Evolutionary conservation across 768 basidiomycete species (phyloP), one percentile per base, ranked within the genome.

Genomic region (Pleurotus ostreatus): DNA sequence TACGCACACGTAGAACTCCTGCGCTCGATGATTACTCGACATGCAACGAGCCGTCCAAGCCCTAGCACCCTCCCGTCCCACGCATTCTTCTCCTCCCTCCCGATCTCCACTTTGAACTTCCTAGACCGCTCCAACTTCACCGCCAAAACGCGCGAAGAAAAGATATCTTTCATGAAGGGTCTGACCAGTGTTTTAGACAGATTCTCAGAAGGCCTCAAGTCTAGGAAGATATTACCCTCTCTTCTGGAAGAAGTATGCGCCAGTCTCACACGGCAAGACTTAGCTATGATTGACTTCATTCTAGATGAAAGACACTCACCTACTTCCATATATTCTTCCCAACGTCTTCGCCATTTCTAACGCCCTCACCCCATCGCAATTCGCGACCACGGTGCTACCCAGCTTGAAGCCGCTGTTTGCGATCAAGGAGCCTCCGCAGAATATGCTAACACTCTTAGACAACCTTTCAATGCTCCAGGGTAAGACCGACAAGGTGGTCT

Each of bases 81-180:
- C 65, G 68, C 94, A 0, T 98, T 95, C 77, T 98, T 99, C 74
- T 95, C 92, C 1, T 96, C 94, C 3, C 77, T 98, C 9, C 92
- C 96, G 5, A 94, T 98, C 20, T 95, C 92, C 2, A 98, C 96
- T 0, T 80, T 99, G 30, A 94, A 94, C 65, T 99, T 98, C 73
- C 75, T 99, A 54, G 96, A 98, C 65, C 86, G 96, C 12, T 92
- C 95, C 3, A 96, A 88, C 57, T 99, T 98, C 67, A 92, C 94
- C 0, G 84, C 92, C 0, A 97, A 98, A 70, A 87, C 94, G 2
- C 75, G 88, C 55, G 96, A 98, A 72, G 97, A 98, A 66, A 98
- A 98, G 68, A 88, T 97, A 23, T 90, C 91, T 0, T 98, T 98
- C 69, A 89, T 98, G 84, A 92, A 92, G 68, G 95, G 96, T 0